phyloP scores from a whole-genome alignment of 768 basidiomycete genomes.

The Kwoniella europaea region DNA sequence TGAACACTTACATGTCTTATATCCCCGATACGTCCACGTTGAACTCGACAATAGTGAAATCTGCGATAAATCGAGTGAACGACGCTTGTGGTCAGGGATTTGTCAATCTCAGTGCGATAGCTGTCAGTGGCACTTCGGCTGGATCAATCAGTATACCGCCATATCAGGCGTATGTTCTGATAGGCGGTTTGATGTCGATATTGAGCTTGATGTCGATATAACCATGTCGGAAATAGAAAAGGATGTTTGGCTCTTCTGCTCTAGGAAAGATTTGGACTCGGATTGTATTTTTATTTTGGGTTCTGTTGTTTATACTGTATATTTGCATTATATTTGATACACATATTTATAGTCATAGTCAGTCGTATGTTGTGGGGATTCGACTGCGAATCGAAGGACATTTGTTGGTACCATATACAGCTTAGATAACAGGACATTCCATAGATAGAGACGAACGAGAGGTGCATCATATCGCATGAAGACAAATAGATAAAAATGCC shows the following conservation, averaged over 20 bases:
- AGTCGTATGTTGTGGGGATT: background rate
- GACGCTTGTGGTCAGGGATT: constrained; percentile 39
- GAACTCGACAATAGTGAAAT: constrained; percentile 40
- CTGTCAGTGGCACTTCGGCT: background rate
- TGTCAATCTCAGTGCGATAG: constrained; percentile 22
- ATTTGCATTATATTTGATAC: background rate
- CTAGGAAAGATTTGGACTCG: too few relatives aligned
- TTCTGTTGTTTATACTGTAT: background rate
- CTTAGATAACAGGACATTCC: background rate
- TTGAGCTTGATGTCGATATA: background rate
- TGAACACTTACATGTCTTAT: constrained; percentile 34
- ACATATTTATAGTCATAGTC: background rate
- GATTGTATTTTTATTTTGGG: background rate
- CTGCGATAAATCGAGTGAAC: constrained; percentile 41
- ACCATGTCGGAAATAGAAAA: too few relatives aligned
- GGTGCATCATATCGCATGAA: background rate
- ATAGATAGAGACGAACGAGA: background rate
- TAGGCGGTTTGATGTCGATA: too few relatives aligned
- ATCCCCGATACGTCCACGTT: constrained; percentile 34
- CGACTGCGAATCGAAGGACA: background rate
- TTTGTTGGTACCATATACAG: background rate
- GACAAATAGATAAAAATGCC: background rate
- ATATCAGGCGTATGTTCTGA: too few relatives aligned
- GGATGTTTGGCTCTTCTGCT: too few relatives aligned
- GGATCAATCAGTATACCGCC: background rate